Percentiles rank a stretch among this genome's conserved stretches.
These are phyloP conservation scores for Limonomyces culmigenus DNA, from an alignment of 1,284 basidiomycete species.

Conservation along the genomic window DNA sequence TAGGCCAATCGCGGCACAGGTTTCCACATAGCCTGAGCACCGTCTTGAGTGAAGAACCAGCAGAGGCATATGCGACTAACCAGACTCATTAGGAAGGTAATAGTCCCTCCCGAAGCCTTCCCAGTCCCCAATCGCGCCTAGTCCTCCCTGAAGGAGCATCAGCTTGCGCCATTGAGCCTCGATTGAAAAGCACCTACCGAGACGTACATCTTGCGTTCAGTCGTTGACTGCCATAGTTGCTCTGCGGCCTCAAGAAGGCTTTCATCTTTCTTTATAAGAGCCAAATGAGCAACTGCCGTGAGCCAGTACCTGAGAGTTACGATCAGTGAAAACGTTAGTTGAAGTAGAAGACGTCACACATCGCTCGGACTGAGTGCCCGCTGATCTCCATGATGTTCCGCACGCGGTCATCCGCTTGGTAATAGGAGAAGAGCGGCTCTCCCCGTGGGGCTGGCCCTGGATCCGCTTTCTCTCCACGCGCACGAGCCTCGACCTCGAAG, in stretches of 20 bases:
- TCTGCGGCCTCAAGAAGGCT: conserved; percentile 4
- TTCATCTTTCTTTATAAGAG: conserved; percentile 7
- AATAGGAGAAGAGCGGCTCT: conserved; percentile 9
- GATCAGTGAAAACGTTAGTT: background rate
- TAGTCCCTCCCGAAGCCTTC: conserved; percentile 11
- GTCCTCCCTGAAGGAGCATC: conserved; percentile 6
- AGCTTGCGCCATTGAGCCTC: background rate
- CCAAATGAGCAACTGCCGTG: conserved; percentile 9
- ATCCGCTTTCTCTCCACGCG: conserved; percentile 7
- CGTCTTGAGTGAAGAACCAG: background rate
- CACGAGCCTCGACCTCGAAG: conserved; percentile 9
- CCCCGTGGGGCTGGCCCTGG: conserved; percentile 8
- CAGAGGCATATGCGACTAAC: conserved; percentile 1
- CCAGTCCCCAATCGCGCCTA: conserved; percentile 10
- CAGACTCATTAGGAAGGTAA: conserved; percentile 10
- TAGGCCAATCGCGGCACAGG: conserved; percentile 9
- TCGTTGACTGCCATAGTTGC: conserved; percentile 8
- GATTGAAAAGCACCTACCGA: conserved; percentile 6
- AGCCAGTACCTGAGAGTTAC: conserved; percentile 9
- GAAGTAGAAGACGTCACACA: conserved; percentile 6
- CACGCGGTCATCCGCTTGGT: conserved; percentile 9
- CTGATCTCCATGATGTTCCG: conserved; percentile 7
- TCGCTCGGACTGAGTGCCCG: conserved; percentile 10
- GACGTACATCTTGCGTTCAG: conserved; percentile 10
- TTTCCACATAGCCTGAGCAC: conserved; percentile 9